Evolutionary conservation across 78 protist genomes (phyloP).

Genomic region (Paulinella micropora): DNA sequence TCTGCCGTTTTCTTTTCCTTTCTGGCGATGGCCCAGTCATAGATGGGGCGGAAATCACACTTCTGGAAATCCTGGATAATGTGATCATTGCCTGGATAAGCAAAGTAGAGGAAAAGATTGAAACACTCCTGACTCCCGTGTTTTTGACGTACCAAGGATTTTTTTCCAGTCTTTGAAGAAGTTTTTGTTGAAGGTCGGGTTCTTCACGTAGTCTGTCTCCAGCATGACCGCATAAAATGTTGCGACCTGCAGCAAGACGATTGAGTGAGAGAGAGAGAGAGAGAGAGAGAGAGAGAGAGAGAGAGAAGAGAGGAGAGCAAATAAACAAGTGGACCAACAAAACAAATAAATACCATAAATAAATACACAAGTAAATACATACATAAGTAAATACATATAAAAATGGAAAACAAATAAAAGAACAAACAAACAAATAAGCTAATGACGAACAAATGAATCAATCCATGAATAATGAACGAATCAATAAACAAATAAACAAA

Average conservation of each 20-base stretch:
- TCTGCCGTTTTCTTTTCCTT: constrained; percentile 47
- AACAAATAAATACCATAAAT: not conserved
- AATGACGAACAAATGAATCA: too few relatives aligned
- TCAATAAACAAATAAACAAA: too few relatives aligned
- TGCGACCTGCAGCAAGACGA: too few relatives aligned
- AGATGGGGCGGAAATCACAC: constrained; percentile 70
- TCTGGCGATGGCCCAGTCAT: constrained; percentile 18
- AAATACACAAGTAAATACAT: too few relatives aligned
- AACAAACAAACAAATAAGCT: too few relatives aligned
- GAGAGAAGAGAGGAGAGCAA: not conserved
- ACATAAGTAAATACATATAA: too few relatives aligned
- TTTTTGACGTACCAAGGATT: constrained; percentile 18
- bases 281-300: not conserved
- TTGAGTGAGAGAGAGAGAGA: too few relatives aligned
- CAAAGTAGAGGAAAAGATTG: not conserved
- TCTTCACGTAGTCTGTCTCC: constrained; percentile 63
- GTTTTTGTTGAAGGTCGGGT: constrained; percentile 58
- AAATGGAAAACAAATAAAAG: too few relatives aligned
- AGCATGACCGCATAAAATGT: constrained; percentile 66
- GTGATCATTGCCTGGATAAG: not conserved
- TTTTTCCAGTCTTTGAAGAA: constrained; percentile 49
- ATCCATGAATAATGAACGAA: too few relatives aligned
- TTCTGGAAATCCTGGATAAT: constrained; percentile 24
- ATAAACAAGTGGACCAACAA: too few relatives aligned
- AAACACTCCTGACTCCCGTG: not conserved